These are phyloP conservation scores for Fusarium tricinctum DNA, from an alignment of 2,329 filamentous ascomycete species.

Conservation along the genomic window DNA sequence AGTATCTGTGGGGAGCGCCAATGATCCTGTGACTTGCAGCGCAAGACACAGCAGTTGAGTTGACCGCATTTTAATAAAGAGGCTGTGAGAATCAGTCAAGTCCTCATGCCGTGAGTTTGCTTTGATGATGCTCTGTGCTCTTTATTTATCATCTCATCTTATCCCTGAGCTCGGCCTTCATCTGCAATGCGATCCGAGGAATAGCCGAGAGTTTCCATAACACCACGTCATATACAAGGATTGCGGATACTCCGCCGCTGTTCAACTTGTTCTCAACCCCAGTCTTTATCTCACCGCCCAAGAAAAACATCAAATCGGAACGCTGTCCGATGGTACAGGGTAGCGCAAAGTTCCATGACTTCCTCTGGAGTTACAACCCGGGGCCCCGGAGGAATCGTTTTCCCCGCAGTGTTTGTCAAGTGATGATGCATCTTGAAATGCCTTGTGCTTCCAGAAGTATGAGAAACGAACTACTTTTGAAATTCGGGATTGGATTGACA, in stretches of 20 bases:
- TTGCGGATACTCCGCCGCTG: conserved; percentile 12
- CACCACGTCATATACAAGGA: conserved; percentile 10
- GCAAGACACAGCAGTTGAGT: conserved; percentile 6
- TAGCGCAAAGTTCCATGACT: background rate
- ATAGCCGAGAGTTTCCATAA: background rate
- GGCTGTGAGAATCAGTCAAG: background rate
- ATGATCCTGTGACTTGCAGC: conserved; percentile 7
- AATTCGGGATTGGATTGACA: too few species aligned
- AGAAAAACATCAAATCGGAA: conserved; percentile 4
- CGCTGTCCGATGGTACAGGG: background rate
- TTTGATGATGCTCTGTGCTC: background rate
- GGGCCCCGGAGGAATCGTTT: background rate
- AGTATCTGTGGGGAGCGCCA: conserved; percentile 14
- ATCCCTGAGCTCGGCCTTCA: conserved; percentile 4
- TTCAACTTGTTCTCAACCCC: conserved; percentile 2
- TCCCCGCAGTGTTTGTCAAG: background rate
- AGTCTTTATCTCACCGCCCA: conserved; percentile 12
- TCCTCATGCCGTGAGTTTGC: background rate
- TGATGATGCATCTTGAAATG: background rate
- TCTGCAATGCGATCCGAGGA: background rate
- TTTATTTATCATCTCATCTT: conserved; percentile 18
- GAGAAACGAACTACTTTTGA: too few species aligned
- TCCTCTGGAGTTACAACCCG: background rate
- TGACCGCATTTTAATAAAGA: conserved; percentile 21
- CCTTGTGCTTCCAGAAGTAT: too few species aligned